Conservation (phyloP, 2,329 filamentous ascomycete genomes). For the Coniochaeta sp. region DNA sequence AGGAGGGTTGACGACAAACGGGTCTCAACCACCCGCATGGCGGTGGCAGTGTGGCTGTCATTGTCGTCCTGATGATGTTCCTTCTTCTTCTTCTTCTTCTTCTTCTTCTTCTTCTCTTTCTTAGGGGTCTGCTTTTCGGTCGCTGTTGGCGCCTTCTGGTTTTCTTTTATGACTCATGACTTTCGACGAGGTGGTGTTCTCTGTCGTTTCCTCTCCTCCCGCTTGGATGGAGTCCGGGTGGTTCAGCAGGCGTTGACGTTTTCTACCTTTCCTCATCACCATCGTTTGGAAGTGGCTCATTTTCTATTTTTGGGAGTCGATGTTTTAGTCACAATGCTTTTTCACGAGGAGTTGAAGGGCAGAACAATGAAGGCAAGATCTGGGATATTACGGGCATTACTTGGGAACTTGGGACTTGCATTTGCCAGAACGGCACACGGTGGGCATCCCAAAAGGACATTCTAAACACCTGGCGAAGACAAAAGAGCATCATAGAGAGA, state of each 20-base stretch:
- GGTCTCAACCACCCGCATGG: too few relatives aligned
- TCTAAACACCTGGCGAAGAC: not conserved
- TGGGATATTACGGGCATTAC: not conserved
- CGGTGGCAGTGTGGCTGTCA: too few relatives aligned
- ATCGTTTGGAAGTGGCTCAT: not conserved
- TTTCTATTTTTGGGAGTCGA: too few relatives aligned
- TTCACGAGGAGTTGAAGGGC: not conserved
- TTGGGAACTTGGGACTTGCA: not conserved
- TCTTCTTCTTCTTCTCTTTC: too few relatives aligned
- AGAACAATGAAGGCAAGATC: not conserved
- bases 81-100: too few relatives aligned
- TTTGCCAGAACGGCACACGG: not conserved
- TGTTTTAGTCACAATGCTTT: not conserved
- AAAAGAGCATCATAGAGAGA: not conserved
- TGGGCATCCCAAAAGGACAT: not conserved
- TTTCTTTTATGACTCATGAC: too few relatives aligned
- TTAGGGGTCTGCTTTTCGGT: too few relatives aligned
- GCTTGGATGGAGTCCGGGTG: not conserved
- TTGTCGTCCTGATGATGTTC: too few relatives aligned
- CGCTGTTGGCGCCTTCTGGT: too few relatives aligned
- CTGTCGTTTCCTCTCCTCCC: not conserved
- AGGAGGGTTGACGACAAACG: too few relatives aligned
- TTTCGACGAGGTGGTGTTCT: not conserved
- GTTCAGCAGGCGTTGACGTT: not conserved
- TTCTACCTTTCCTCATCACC: not conserved